Conservation (phyloP, 2,329 filamentous ascomycete genomes). For the Trichoderma sp. region DNA sequence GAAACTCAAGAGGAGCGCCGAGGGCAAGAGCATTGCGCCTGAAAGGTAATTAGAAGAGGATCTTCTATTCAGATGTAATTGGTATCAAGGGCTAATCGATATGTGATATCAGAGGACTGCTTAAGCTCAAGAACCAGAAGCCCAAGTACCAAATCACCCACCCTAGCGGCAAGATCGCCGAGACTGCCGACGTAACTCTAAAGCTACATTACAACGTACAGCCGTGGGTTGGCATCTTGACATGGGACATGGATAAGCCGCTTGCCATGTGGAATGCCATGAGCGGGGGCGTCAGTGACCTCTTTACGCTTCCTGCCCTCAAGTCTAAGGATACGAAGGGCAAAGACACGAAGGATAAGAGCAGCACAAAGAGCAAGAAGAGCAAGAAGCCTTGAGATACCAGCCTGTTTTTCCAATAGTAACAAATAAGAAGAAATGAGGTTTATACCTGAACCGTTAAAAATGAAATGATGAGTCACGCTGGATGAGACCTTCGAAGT, state of each 20-base stretch:
- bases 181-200: conserved; percentile 73
- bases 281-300: conserved; percentile 65
- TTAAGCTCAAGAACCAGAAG: conserved; percentile 80
- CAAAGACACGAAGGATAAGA: conserved; percentile 32
- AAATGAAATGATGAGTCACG: background rate
- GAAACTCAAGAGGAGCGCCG: conserved; percentile 63
- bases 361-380: conserved; percentile 24
- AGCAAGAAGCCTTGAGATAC: conserved; percentile 21
- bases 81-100: background rate
- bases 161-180: conserved; percentile 76
- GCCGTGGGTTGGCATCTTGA: conserved; percentile 89
- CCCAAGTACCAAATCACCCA: conserved; percentile 98
- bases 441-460: background rate
- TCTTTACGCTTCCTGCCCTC: conserved; percentile 67
- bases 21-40: conserved; percentile 64
- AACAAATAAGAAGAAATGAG: background rate
- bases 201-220: conserved; percentile 95
- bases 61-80: background rate
- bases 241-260: conserved; percentile 70
- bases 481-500: background rate
- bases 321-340: conserved; percentile 57
- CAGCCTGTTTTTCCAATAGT: background rate
- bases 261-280: conserved; percentile 68
- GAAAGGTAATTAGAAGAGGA: conserved; percentile 51
- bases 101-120: conserved; percentile 60